Evolutionary conservation across 108 stramenopile genomes (phyloP).

Genomic region (Hondaea fermentalgiana): DNA sequence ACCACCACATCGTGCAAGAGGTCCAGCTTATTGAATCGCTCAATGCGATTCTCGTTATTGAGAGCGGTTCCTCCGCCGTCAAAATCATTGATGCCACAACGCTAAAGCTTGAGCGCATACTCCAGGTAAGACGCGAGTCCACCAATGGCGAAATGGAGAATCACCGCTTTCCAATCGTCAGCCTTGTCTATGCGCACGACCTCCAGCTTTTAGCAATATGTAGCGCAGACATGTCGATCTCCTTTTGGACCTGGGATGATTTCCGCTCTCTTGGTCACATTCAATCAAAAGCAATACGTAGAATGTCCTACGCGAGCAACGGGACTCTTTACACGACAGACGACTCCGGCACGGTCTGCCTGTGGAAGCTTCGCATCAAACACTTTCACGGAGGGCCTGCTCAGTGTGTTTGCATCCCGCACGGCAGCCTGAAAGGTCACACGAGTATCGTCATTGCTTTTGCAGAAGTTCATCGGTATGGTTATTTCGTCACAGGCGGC

Average conservation of each 20-base stretch:
- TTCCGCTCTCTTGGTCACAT: neutral
- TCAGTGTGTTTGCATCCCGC: neutral
- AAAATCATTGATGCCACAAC: neutral
- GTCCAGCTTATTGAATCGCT: neutral
- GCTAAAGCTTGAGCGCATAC: neutral
- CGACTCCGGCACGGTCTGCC: neutral
- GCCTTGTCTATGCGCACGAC: neutral
- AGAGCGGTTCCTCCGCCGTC: neutral
- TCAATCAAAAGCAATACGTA: neutral
- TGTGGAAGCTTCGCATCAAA: neutral
- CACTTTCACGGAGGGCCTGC: neutral
- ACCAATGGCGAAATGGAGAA: neutral
- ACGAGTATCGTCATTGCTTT: neutral
- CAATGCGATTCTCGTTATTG: neutral
- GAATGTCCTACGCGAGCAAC: neutral
- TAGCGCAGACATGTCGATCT: neutral
- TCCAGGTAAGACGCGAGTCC: neutral
- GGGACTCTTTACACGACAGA: neutral
- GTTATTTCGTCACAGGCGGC: neutral
- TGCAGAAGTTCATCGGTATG: neutral
- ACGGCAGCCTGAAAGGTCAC: neutral
- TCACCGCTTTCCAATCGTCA: neutral
- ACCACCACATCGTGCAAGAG: neutral
- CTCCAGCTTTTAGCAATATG: neutral
- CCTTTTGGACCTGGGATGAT: conserved; percentile 9